Evolutionary conservation across 495 filamentous ascomycete species (phyloP), one percentile per base, ranked within the genome.

Genomic region (Penicillium desertorum): DNA sequence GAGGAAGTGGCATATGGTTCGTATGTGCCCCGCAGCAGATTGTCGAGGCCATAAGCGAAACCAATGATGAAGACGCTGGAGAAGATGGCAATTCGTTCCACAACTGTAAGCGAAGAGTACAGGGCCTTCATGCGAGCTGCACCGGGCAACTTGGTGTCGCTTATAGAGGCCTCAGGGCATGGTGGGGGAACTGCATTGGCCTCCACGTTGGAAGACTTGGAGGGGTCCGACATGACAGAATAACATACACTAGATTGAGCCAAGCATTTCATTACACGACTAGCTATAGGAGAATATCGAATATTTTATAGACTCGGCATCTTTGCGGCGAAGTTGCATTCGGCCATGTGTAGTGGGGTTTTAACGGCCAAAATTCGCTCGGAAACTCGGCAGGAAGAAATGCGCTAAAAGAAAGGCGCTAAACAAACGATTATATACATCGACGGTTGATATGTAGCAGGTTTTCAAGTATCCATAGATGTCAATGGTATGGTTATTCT

Each of bases 1-100:
- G 48, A 52, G 22, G 56, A 39, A 5, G 56, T 59, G 10, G 56
- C 56, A 29, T 59, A 59, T 17, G 56, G 46, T 32, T 59, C 39
- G 25, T 59, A 59, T 29, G 49, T 53, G 11, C 41, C 32, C 2
- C 56, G 56, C 16, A 59, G 48, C 36, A 53, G 42, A 16, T 43
- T 53, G 17, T 59, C 56, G 19, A 59, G 49, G 11, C 56, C 56
- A 25, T 53, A 59, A 3, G 56, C 48, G 30, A 52, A 59, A 11
- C 56, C 56, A 12, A 59, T 39, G 8, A 59, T 3, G 49, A 59
- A 59, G 14, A 59, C 43, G 14, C 56, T 42, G 14, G 52, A 16
- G 14, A 59, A 53, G 29, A 59, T 52, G 19, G 34, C 22, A 6
- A 47, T 53, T 27, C 56, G 48, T 17, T 52, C 49, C 7, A 29